These are phyloP conservation scores for Protea cynaroides DNA, from an alignment of 164 flowering plant genomes.

Conservation along the genomic window DNA sequence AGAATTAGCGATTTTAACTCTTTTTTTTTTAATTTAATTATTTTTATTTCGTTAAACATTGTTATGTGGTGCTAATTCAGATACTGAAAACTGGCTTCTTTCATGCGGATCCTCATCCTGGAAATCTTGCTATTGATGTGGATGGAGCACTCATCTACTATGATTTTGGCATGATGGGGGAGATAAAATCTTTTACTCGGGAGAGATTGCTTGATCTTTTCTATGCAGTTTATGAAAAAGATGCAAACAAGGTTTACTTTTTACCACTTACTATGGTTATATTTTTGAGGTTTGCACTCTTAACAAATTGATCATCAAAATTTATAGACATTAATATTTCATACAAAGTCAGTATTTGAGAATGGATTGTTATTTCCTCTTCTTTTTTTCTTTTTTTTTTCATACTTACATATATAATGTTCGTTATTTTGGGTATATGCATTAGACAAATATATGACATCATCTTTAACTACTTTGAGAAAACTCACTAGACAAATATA, in stretches of 20 bases:
- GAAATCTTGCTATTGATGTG: slow-evolving; percentile 84
- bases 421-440: background rate
- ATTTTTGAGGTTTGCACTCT: background rate
- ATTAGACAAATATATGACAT: background rate
- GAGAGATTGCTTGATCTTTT: slow-evolving; percentile 77
- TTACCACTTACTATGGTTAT: background rate
- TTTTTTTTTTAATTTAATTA: background rate
- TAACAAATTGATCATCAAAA: background rate
- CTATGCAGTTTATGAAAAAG: slow-evolving; percentile 89
- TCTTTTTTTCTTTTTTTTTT: too few relatives aligned
- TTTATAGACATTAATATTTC: background rate
- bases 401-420: background rate
- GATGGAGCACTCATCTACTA: slow-evolving; percentile 88
- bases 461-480: background rate
- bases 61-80: slow-evolving; percentile 29
- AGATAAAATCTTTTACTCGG: slow-evolving; percentile 73
- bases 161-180: slow-evolving; percentile 99
- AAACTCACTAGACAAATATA: background rate
- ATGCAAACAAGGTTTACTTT: slow-evolving; percentile 74
- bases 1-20: too few relatives aligned
- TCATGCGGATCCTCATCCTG: slow-evolving; percentile 99
- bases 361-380: background rate
- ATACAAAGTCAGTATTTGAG: background rate
- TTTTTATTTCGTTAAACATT: background rate
- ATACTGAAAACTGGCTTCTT: slow-evolving; percentile 91